phyloP scores from a whole-genome alignment of 805 yeast species.

The Alloascoidea africana region DNA sequence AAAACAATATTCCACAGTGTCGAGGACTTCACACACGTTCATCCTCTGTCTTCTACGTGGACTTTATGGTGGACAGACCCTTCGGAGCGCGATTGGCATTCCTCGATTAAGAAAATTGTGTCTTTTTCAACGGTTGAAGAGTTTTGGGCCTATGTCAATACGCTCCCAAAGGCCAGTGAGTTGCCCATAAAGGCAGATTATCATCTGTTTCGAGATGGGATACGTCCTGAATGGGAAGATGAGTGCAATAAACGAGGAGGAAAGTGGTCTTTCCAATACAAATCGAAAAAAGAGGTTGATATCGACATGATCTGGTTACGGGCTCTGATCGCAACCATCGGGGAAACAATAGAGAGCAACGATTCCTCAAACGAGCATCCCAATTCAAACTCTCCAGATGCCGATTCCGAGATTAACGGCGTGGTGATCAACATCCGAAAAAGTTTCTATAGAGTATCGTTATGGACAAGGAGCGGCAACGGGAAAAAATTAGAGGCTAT shows the following conservation, averaged over 20 bases:
- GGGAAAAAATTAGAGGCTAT: conserved; percentile 48
- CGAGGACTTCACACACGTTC: conserved; percentile 49
- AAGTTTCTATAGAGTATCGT: conserved; percentile 66
- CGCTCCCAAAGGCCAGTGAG: conserved; percentile 83
- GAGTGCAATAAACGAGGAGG: conserved; percentile 79
- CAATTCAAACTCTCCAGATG: no score
- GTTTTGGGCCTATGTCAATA: conserved; percentile 95
- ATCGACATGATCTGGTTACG: conserved; percentile 89
- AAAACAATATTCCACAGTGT: neutral
- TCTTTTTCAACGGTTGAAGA: conserved; percentile 92
- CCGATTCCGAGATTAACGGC: conserved; percentile 83
- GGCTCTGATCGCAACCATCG: conserved; percentile 77
- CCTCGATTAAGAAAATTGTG: conserved; percentile 69
- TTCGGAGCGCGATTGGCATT: conserved; percentile 79
- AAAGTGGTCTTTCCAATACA: conserved; percentile 77
- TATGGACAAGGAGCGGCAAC: conserved; percentile 83
- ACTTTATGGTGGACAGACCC: conserved; percentile 98
- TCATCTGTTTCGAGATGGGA: conserved; percentile 85
- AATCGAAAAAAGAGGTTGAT: conserved; percentile 34
- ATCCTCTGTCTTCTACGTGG: conserved; percentile 86
- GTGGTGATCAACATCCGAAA: conserved; percentile 82
- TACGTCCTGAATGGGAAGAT: conserved; percentile 99
- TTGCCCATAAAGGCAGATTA: conserved; percentile 88
- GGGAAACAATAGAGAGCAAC: conserved; percentile 82
- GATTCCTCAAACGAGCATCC: no score